A percentile compares a stretch with the other conserved stretches of the same genome.
These are phyloP conservation scores for Sugiyamaella floridensis DNA, from an alignment of 805 yeast species.

Conservation along the genomic window DNA sequence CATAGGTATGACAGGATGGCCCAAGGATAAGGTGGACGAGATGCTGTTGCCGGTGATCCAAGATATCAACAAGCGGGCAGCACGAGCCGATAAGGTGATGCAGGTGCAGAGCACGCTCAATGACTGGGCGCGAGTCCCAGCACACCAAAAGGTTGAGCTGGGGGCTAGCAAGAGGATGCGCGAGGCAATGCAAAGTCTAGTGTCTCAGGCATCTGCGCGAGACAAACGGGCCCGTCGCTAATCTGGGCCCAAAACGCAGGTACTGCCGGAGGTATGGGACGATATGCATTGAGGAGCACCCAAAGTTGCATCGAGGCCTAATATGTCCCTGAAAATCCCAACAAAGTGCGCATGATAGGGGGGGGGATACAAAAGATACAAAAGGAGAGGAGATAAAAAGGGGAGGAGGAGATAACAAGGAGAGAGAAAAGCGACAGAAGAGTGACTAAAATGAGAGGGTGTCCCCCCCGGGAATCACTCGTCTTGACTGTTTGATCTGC, in stretches of 20 bases:
- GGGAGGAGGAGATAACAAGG: not conserved
- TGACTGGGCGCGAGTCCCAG: slow-evolving; percentile 18
- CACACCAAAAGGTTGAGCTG: slow-evolving; percentile 20
- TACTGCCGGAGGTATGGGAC: not conserved
- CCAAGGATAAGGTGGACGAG: slow-evolving; percentile 65
- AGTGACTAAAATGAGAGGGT: no score
- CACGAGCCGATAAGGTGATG: slow-evolving; percentile 5
- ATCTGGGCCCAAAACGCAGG: not conserved
- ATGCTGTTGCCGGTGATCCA: slow-evolving; percentile 78
- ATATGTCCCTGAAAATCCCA: not conserved
- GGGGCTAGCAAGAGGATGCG: slow-evolving; percentile 23
- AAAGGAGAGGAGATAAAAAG: not conserved
- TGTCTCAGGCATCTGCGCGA: slow-evolving; percentile 2
- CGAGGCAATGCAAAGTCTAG: slow-evolving; percentile 16
- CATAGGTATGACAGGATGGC: slow-evolving; percentile 73
- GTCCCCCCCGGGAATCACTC: not conserved
- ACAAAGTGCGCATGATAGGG: not conserved
- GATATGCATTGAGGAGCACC: no score
- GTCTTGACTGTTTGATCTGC: not conserved
- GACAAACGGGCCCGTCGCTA: not conserved
- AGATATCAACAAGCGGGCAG: slow-evolving; percentile 49
- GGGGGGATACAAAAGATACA: not conserved
- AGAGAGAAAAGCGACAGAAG: not conserved
- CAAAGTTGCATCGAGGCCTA: not conserved
- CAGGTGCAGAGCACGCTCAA: slow-evolving; percentile 19